Percentiles rank a stretch among this genome's conserved stretches.
These are phyloP conservation scores for Hyaloscypha hepaticicola DNA, from an alignment of 495 filamentous ascomycete genomes.

Conservation along the genomic window DNA sequence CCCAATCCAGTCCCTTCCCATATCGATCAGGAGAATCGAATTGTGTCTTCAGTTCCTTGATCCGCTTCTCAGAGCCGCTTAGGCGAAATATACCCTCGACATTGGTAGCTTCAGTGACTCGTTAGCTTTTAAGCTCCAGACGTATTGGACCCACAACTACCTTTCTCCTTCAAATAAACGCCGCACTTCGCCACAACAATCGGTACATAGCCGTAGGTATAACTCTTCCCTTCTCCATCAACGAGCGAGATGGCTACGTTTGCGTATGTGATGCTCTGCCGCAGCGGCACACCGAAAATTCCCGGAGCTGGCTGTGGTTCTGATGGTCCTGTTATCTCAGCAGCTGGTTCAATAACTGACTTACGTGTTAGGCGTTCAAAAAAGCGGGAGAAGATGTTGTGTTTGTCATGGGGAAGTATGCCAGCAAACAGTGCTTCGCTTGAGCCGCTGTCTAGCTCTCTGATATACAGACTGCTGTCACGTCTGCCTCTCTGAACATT, in stretches of 20 bases:
- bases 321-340: conserved; percentile 4
- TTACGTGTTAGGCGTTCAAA: neutral
- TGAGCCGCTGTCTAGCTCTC: conserved; percentile 4
- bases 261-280: conserved; percentile 93
- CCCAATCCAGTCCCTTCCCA: conserved; percentile 95
- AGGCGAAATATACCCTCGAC: conserved; percentile 97
- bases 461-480: conserved; percentile 1
- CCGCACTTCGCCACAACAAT: conserved; percentile 99
- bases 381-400: conserved; percentile 1
- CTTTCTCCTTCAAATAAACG: conserved; percentile 97
- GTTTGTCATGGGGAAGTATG: conserved; percentile 11
- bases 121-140: conserved; percentile 14
- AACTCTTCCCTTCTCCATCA: conserved; percentile 86
- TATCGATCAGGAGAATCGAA: conserved; percentile 97
- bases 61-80: conserved; percentile 94
- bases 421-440: conserved; percentile 9
- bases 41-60: conserved; percentile 88
- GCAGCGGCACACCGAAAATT: conserved; percentile 94
- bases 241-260: conserved; percentile 98
- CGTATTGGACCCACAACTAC: conserved; percentile 47
- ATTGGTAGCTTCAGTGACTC: conserved; percentile 68
- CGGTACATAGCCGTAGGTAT: conserved; percentile 98
- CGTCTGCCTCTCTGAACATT: neutral
- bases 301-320: conserved; percentile 23
- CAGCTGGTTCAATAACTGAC: neutral